These are phyloP conservation scores for Nakaseomyces sp. DNA, from an alignment of 1,139 yeast genomes.

Conservation along the genomic window DNA sequence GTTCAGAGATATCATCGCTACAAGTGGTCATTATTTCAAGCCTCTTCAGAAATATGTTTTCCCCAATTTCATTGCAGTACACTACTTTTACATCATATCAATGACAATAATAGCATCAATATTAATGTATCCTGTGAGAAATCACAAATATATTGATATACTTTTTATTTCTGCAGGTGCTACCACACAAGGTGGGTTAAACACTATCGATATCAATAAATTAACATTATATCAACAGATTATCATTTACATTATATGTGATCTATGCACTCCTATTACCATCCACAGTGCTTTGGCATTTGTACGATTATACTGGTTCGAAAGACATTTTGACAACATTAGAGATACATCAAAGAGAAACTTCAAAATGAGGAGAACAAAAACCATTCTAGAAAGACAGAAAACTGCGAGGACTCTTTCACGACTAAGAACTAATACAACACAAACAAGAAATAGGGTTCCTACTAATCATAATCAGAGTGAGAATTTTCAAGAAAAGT, in stretches of 20 bases:
- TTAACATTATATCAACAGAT: conserved; percentile 72
- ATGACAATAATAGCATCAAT: conserved; percentile 60
- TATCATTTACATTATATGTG: conserved; percentile 47
- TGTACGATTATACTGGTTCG: conserved; percentile 83
- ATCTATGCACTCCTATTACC: conserved; percentile 77
- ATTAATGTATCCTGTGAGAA: conserved; percentile 62
- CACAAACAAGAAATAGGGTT: background rate
- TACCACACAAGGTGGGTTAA: conserved; percentile 86
- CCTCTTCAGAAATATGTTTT: conserved; percentile 47
- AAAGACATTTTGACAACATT: conserved; percentile 76
- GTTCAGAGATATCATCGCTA: conserved; percentile 32
- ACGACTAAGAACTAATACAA: conserved; percentile 15
- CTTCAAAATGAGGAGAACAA: conserved; percentile 70
- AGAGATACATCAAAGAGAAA: conserved; percentile 64
- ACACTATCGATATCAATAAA: conserved; percentile 60
- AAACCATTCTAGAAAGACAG: conserved; percentile 40
- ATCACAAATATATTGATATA: conserved; percentile 65
- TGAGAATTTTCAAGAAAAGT: conserved; percentile 28
- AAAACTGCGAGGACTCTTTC: conserved; percentile 48
- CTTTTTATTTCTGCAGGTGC: conserved; percentile 70
- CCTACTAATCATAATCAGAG: background rate
- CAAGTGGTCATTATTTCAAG: conserved; percentile 28
- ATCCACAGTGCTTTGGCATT: conserved; percentile 75
- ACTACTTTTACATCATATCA: conserved; percentile 53
- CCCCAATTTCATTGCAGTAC: conserved; percentile 74